phyloP scores from a whole-genome alignment of 2,329 filamentous ascomycete genomes.

The Penicillium sp. region DNA sequence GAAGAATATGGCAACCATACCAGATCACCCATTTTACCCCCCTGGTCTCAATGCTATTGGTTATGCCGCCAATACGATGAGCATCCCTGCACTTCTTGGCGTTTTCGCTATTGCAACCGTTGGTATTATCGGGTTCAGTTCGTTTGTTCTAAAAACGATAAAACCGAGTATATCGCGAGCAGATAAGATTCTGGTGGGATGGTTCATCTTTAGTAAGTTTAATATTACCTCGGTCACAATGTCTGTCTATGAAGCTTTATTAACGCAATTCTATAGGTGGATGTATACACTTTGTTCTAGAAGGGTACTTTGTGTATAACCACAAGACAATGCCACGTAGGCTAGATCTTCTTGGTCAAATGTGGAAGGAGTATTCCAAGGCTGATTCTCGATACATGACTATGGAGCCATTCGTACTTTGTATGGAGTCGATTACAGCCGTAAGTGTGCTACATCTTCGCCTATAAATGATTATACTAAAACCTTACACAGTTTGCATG shows the following conservation, averaged over 20 bases:
- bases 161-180: neutral
- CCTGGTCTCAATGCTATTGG: neutral
- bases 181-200: neutral
- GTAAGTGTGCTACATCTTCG: neutral
- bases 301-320: slow-evolving; percentile 16
- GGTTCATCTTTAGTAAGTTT: neutral
- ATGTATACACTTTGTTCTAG: slow-evolving; percentile 8
- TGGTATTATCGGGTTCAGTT: neutral
- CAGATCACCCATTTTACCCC: neutral
- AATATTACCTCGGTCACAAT: neutral
- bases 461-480: neutral
- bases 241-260: neutral
- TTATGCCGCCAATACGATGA: neutral
- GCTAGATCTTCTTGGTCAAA: slow-evolving; percentile 5
- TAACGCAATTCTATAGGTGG: neutral
- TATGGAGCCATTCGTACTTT: neutral
- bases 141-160: too few species aligned
- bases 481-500: neutral
- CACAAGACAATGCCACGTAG: slow-evolving; percentile 5
- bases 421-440: neutral
- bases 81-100: neutral
- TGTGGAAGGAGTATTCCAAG: slow-evolving; percentile 12
- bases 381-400: slow-evolving; percentile 13
- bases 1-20: neutral
- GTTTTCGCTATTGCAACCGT: neutral